Conservation (phyloP, 169 alveolate genomes). For the Fabrea salina region DNA sequence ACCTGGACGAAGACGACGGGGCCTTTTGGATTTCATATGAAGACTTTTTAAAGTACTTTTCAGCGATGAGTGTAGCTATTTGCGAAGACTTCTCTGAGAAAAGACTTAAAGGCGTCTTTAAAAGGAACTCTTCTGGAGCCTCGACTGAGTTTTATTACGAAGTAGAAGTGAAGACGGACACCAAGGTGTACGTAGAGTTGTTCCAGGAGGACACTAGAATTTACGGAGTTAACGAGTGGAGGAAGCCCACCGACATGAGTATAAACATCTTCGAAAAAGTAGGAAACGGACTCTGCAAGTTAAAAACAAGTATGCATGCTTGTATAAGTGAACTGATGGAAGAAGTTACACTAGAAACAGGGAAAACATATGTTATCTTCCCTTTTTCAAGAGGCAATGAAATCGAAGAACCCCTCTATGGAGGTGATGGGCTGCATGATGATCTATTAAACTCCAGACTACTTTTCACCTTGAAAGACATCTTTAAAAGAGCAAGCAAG, state of each 20-base stretch:
- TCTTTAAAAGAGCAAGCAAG: no score
- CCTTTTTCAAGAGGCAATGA: no score
- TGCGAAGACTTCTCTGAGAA: constrained; percentile 80
- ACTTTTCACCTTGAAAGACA: no score
- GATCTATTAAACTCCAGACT: no score
- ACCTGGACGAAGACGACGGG: constrained; percentile 57
- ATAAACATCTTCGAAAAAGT: constrained; percentile 60
- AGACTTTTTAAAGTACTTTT: constrained; percentile 63
- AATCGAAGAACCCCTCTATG: no score
- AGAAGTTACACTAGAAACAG: constrained; percentile 33
- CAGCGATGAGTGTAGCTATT: constrained; percentile 69
- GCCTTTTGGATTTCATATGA: constrained; percentile 67
- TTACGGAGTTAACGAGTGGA: constrained; percentile 66
- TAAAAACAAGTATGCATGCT: neutral
- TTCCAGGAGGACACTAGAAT: constrained; percentile 81
- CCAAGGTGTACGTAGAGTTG: constrained; percentile 63
- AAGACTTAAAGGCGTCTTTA: constrained; percentile 77
- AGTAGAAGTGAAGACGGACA: constrained; percentile 38
- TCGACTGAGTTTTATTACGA: constrained; percentile 41
- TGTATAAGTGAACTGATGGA: neutral
- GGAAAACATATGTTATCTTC: constrained; percentile 59
- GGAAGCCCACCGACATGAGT: constrained; percentile 71
- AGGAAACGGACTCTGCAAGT: constrained; percentile 36
- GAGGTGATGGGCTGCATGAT: no score
- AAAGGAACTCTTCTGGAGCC: constrained; percentile 47